These are phyloP conservation scores for Bipolaris zeicola DNA, from an alignment of 2,329 filamentous ascomycete species.

Conservation along the genomic window DNA sequence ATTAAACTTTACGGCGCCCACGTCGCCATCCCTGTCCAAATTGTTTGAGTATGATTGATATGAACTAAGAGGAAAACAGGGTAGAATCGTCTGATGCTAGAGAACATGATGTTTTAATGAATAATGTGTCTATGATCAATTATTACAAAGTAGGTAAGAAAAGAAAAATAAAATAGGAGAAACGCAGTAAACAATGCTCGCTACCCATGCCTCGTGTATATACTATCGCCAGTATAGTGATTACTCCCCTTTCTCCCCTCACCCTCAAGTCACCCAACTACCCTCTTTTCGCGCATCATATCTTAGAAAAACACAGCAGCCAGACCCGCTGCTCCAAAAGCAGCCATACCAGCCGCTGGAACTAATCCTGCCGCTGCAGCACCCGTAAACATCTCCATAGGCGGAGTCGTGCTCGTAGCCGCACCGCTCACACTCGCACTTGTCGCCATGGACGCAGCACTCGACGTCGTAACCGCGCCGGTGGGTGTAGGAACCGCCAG, in stretches of 20 bases:
- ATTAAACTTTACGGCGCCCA: conserved; percentile 45
- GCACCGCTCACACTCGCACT: not conserved
- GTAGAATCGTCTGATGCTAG: conserved; percentile 2
- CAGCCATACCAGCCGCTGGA: conserved; percentile 3
- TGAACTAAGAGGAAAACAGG: conserved; percentile 25
- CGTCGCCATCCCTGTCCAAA: conserved; percentile 38
- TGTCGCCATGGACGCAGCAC: too few relatives aligned
- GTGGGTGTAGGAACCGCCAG: conserved; percentile 18
- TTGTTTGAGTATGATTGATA: conserved; percentile 37
- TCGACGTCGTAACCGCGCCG: conserved; percentile 3
- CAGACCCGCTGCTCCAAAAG: conserved; percentile 3
- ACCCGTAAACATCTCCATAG: conserved; percentile 8
- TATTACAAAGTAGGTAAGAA: not conserved
- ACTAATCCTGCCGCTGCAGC: not conserved
- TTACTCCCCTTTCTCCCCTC: too few relatives aligned
- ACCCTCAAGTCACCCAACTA: too few relatives aligned
- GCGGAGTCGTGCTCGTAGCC: not conserved
- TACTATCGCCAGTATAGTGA: not conserved
- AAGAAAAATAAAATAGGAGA: not conserved
- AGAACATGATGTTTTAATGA: not conserved
- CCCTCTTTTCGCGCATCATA: too few relatives aligned
- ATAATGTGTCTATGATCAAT: not conserved
- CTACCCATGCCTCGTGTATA: not conserved
- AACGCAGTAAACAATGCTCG: not conserved
- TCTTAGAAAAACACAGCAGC: conserved; percentile 4